phyloP scores from a whole-genome alignment of 169 alveolate species.

The Cyclospora cayetanensis region DNA sequence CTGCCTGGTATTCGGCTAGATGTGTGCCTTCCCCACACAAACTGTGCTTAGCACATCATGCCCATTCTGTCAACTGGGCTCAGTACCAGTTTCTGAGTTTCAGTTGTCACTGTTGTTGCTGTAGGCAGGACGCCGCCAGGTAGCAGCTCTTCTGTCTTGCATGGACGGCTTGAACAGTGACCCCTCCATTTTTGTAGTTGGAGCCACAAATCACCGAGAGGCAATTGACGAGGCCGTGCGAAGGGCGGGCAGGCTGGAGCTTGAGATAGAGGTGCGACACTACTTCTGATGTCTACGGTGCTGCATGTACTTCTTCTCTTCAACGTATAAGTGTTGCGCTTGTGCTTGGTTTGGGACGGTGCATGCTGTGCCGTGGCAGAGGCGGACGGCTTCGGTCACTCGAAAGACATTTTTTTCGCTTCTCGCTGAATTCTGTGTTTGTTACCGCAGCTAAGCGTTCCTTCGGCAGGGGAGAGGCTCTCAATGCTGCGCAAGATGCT shows the following conservation, averaged over 20 bases:
- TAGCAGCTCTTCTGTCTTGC: conserved; percentile 22
- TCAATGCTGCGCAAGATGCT: conserved; percentile 83
- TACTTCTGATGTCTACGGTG: not conserved
- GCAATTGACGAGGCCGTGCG: conserved; percentile 94
- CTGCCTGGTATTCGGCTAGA: not conserved
- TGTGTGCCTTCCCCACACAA: not conserved
- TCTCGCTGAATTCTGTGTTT: not conserved
- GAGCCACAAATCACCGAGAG: conserved; percentile 93
- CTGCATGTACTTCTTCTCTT: not conserved
- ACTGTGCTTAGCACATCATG: no score
- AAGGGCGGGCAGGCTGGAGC: conserved; percentile 97
- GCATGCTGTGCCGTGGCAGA: not conserved
- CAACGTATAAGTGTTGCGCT: no score
- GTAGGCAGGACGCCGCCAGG: conserved; percentile 57
- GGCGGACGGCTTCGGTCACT: not conserved
- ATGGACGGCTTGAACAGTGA: conserved; percentile 77
- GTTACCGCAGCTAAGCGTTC: conserved; percentile 83
- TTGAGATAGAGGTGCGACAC: conserved; percentile 85
- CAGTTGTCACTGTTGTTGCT: not conserved
- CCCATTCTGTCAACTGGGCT: no score
- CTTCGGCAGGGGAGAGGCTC: conserved; percentile 90
- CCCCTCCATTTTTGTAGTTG: conserved; percentile 86
- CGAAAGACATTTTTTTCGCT: not conserved
- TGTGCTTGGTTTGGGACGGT: not conserved
- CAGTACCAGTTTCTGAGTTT: no score